Conservation (phyloP, 352 stramenopile genomes). For the Globisporangium apiculatum region DNA sequence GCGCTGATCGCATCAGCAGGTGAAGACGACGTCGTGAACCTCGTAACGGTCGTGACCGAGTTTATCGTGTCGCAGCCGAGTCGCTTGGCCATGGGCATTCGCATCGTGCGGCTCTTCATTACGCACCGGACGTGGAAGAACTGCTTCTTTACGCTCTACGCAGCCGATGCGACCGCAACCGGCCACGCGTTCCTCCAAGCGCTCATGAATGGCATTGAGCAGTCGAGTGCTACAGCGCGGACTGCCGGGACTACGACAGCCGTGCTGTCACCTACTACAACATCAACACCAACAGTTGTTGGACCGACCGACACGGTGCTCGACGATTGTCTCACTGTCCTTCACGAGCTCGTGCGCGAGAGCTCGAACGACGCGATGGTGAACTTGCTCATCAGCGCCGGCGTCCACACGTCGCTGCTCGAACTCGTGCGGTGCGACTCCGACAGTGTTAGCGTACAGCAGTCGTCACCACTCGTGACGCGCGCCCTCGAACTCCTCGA, state of each 20-base stretch:
- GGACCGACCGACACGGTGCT: conserved; percentile 29
- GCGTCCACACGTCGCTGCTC: conserved; percentile 61
- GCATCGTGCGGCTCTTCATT: conserved; percentile 76
- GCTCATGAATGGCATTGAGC: conserved; percentile 44
- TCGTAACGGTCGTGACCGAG: conserved; percentile 65
- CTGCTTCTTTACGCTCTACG: conserved; percentile 66
- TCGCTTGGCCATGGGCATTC: conserved; percentile 45
- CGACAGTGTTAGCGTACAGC: background rate
- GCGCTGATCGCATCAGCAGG: conserved; percentile 39
- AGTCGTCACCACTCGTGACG: conserved; percentile 4
- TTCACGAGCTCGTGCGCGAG: conserved; percentile 59
- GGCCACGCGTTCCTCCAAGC: conserved; percentile 62
- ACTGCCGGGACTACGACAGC: too few relatives aligned
- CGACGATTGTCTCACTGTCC: conserved; percentile 50
- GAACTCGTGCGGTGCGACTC: conserved; percentile 42
- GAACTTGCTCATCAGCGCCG: conserved; percentile 60
- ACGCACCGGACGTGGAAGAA: conserved; percentile 53
- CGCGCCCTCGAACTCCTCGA: conserved; percentile 40
- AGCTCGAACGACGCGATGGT: conserved; percentile 52
- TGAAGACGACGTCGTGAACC: conserved; percentile 51
- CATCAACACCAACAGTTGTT: background rate
- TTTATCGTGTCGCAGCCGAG: conserved; percentile 52
- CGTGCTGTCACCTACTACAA: too few relatives aligned
- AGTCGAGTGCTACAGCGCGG: conserved; percentile 19
- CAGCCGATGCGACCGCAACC: conserved; percentile 49